phyloP scores from a whole-genome alignment of 805 yeast species.

The Yamadazyma nakazawae region DNA sequence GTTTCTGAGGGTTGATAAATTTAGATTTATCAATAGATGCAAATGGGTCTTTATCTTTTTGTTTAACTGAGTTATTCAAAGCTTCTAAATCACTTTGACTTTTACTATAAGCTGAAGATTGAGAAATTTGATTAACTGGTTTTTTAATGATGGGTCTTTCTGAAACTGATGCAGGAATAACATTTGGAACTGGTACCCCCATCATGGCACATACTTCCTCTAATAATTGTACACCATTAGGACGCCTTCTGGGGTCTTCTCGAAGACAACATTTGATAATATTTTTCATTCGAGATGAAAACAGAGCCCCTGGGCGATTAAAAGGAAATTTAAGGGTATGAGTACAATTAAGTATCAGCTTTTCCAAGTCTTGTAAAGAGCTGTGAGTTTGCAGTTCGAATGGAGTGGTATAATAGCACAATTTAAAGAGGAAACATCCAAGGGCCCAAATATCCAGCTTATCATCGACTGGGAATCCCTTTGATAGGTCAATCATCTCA shows the following conservation, averaged over 20 bases:
- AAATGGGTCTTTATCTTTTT: conserved; percentile 41
- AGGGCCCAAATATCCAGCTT: conserved; percentile 85
- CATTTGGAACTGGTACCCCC: conserved; percentile 40
- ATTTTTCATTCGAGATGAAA: conserved; percentile 60
- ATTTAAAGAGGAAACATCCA: conserved; percentile 72
- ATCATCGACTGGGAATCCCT: conserved; percentile 71
- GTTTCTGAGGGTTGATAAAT: conserved; percentile 11
- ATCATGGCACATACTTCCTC: conserved; percentile 66
- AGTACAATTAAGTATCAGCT: conserved; percentile 57
- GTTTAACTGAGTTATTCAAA: conserved; percentile 35
- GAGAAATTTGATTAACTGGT: neutral
- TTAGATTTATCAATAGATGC: conserved; percentile 41
- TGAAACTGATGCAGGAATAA: conserved; percentile 39
- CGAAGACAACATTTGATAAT: conserved; percentile 58
- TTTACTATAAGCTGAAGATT: neutral
- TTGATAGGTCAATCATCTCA: conserved; percentile 73
- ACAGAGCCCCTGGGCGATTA: conserved; percentile 48
- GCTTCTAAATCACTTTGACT: conserved; percentile 6
- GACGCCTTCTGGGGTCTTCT: conserved; percentile 68
- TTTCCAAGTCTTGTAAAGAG: conserved; percentile 44
- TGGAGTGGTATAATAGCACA: conserved; percentile 81
- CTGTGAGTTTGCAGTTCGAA: conserved; percentile 53
- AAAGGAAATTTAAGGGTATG: conserved; percentile 42
- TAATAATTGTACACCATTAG: conserved; percentile 67
- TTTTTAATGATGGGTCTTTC: conserved; percentile 11